These are phyloP conservation scores for Lactarius akahatsu DNA, from an alignment of 768 basidiomycete species.

Conservation along the genomic window DNA sequence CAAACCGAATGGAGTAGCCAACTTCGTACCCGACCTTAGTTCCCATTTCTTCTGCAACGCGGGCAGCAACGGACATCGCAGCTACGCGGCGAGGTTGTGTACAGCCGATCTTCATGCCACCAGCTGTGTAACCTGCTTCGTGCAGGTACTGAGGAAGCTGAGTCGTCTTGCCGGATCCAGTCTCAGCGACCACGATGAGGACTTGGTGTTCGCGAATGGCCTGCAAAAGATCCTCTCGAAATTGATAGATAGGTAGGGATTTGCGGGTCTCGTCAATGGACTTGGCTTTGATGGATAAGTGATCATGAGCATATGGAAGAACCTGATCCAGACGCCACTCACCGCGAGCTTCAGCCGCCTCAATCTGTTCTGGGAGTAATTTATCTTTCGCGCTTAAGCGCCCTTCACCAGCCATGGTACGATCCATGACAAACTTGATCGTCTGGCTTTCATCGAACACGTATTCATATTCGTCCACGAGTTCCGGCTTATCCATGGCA, in stretches of 20 bases:
- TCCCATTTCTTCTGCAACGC: constrained; percentile 99
- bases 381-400: constrained; percentile 82
- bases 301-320: constrained; percentile 14
- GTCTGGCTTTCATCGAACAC: constrained; percentile 98
- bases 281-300: constrained; percentile 51
- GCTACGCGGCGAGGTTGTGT: constrained; percentile 98
- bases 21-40: constrained; percentile 97
- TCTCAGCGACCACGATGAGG: constrained; percentile 96
- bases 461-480: constrained; percentile 90
- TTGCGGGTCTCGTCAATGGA: constrained; percentile 93
- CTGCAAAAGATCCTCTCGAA: constrained; percentile 82
- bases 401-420: constrained; percentile 61
- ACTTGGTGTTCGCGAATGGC: constrained; percentile 92
- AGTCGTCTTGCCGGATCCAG: constrained; percentile 98
- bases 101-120: constrained; percentile 88
- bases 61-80: constrained; percentile 98
- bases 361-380: constrained; percentile 82
- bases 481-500: constrained; percentile 82
- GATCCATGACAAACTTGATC: constrained; percentile 91
- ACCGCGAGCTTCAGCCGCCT: constrained; percentile 90
- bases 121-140: constrained; percentile 91
- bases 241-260: constrained; percentile 87
- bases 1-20: constrained; percentile 99
- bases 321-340: constrained; percentile 39
- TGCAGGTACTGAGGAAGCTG: constrained; percentile 98